Base-by-base conservation (phyloP, 2,329 filamentous ascomycete species). In the Neofusicoccum sp. region DNA sequence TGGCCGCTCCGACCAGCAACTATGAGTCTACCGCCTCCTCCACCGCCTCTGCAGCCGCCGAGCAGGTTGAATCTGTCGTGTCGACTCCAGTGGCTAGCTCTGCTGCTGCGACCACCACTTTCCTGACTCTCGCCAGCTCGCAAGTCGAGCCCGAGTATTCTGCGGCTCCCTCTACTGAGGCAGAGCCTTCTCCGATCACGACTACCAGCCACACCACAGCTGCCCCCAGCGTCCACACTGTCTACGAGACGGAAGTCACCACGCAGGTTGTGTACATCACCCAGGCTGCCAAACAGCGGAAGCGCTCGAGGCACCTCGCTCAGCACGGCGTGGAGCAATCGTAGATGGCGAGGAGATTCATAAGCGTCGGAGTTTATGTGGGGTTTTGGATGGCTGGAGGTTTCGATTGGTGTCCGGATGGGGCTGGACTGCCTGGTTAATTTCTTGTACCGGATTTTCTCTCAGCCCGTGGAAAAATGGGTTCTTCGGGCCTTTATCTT, bases 1-100 rank as follows among this genome's bases (percentile, higher is more conserved):
- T 61, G 49, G 59, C 59, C 28, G 47, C 41, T 38, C 31, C 59
- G n/a, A 61, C 59, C 9, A 56, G 28, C 59, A 61, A 61, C 49
- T 57, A 20, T 9, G 41, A 48, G 41, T 47, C 49, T 6, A 40
- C 41, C 16, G 40, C 31, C 30, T n/a, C 40, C n/a, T 28, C 48
- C 2, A 16, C 59, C 2, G 48, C 16, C n/a, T 34, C 43, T n/a
- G 41, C 47, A 4, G 38, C 28, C 20, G 47, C 38, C 24, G 12
- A 44, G 12, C 12, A 51, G 5, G 47, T 34, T 26, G 45, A 60
- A 16, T 31, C 38, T 6, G 31, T 36, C n/a, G 33, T 34, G 30
- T n/a, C 33, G 26, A 28, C 36, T 6, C 40, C 41, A 14, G 36
- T 38, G 47, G 11, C 58, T 3, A 54, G 34, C 45, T 43, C 34